Evolutionary conservation across 192 early-diverging fungal genomes (phyloP).

Genomic region (Dimargaris verticillata): DNA sequence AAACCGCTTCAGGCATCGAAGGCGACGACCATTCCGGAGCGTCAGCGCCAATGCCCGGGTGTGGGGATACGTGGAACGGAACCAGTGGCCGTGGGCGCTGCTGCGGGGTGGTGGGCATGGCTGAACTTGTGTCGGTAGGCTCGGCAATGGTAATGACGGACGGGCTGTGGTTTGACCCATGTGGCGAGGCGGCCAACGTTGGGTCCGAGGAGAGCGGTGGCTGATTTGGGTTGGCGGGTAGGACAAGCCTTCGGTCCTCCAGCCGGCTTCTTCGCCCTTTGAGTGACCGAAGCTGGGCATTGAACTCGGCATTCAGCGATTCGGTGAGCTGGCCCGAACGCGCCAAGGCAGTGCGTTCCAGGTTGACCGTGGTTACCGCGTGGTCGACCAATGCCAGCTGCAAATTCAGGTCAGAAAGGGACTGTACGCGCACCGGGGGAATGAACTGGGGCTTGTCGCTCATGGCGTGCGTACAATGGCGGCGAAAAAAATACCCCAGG

Average conservation of each 20-base stretch:
- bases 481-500: too few species aligned
- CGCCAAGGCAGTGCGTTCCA: neutral
- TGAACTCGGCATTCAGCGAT: neutral
- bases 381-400: slow-evolving; percentile 1
- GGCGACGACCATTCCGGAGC: too few species aligned
- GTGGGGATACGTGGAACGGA: too few species aligned
- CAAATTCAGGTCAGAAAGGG: too few species aligned
- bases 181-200: neutral
- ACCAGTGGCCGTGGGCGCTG: neutral
- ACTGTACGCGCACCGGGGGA: too few species aligned
- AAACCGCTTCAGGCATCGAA: too few species aligned
- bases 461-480: too few species aligned
- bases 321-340: neutral
- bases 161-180: neutral
- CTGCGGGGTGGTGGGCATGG: neutral
- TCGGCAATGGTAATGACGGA: neutral
- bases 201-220: neutral
- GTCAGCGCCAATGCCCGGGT: too few species aligned
- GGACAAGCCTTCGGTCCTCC: neutral
- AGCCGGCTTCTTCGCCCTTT: neutral
- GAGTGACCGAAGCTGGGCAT: slow-evolving; percentile 5
- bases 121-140: neutral
- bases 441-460: too few species aligned
- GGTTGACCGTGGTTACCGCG: neutral
- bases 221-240: neutral